Conservation (phyloP, 2,329 filamentous ascomycete genomes). For the Dryadomyces sulphureus region DNA sequence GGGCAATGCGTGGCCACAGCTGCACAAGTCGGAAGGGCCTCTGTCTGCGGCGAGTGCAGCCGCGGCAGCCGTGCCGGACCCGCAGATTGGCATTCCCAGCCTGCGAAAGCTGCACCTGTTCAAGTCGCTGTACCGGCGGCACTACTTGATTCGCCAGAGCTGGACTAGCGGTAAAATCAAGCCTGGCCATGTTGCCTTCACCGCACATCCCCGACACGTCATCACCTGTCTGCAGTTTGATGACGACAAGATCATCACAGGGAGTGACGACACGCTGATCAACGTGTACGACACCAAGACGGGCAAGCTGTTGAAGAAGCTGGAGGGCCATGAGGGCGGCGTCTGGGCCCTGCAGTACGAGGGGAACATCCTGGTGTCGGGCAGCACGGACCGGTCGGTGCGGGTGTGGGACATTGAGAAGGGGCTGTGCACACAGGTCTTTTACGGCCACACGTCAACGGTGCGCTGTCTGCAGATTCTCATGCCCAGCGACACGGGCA, state of each 20-base stretch:
- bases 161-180: constrained; percentile 82
- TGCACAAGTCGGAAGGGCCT: constrained; percentile 60
- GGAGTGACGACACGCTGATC: constrained; percentile 93
- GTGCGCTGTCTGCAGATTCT: constrained; percentile 92
- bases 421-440: constrained; percentile 84
- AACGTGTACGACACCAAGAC: constrained; percentile 97
- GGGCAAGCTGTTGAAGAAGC: constrained; percentile 64
- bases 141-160: constrained; percentile 76
- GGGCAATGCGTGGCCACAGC: constrained; percentile 24
- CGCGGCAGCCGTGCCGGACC: constrained; percentile 67
- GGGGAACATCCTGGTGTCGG: constrained; percentile 87
- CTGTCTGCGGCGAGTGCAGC: constrained; percentile 77
- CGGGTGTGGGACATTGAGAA: constrained; percentile 98
- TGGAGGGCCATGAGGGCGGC: constrained; percentile 89
- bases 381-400: constrained; percentile 92
- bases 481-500: constrained; percentile 67
- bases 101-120: constrained; percentile 79
- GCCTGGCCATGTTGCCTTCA: constrained; percentile 85
- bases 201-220: constrained; percentile 90
- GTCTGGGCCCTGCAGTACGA: constrained; percentile 97
- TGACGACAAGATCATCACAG: constrained; percentile 93
- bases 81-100: constrained; percentile 61
- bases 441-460: constrained; percentile 94
- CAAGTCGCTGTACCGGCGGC: constrained; percentile 89
- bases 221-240: constrained; percentile 98